Evolutionary conservation across 2,329 filamentous ascomycete species (phyloP).

Genomic region (Colletotrichum godetiae): DNA sequence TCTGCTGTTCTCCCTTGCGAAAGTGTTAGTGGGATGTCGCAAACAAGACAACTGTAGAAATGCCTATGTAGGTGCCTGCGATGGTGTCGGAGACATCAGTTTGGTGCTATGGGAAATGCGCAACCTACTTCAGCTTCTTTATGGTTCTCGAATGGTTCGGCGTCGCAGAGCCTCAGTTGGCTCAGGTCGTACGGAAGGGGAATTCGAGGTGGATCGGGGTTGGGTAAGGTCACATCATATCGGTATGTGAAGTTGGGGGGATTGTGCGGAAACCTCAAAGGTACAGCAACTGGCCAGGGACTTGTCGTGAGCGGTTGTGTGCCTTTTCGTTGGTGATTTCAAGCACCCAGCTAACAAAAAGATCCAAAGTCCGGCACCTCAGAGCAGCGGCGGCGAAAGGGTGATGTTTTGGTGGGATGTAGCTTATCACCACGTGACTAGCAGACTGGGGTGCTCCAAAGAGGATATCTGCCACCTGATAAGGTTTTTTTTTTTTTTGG

Average conservation of each 20-base stretch:
- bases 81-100: constrained; percentile 1
- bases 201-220: constrained; percentile 30
- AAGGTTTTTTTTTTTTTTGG: not conserved
- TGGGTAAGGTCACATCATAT: constrained; percentile 37
- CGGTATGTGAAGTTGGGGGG: constrained; percentile 17
- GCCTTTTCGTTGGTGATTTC: constrained; percentile 1
- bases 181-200: constrained; percentile 36
- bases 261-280: constrained; percentile 20
- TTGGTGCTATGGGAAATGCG: constrained; percentile 8
- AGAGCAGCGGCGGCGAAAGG: constrained; percentile 19
- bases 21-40: constrained; percentile 2
- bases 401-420: constrained; percentile 9
- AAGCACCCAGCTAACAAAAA: constrained; percentile 7
- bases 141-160: constrained; percentile 32
- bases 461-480: not conserved
- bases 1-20: constrained; percentile 21
- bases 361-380: not conserved
- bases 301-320: constrained; percentile 12
- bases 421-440: constrained; percentile 12
- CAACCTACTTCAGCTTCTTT: constrained; percentile 29
- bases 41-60: not conserved
- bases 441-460: not conserved
- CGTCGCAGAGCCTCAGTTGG: constrained; percentile 37
- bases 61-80: not conserved
- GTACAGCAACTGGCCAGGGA: constrained; percentile 11